These are phyloP conservation scores for Ophiostoma australiae DNA, from an alignment of 2,329 filamentous ascomycete species.

Conservation along the genomic window DNA sequence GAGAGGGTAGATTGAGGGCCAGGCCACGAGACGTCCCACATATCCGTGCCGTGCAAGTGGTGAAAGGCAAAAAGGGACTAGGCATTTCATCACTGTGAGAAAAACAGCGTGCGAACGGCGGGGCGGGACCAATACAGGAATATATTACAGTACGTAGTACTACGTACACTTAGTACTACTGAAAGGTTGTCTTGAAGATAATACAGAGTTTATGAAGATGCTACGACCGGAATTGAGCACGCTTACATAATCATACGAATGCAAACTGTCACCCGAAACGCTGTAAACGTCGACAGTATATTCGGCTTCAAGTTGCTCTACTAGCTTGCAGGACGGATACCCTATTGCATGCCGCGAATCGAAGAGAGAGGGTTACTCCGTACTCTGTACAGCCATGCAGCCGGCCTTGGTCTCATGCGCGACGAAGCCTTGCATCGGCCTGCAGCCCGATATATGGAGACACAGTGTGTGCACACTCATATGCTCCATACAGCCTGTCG, in stretches of 20 bases:
- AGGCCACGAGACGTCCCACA: background rate
- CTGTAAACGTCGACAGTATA: background rate
- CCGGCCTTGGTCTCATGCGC: background rate
- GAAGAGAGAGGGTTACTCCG: background rate
- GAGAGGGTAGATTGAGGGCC: background rate
- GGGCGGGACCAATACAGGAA: background rate
- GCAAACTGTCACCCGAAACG: too few relatives aligned
- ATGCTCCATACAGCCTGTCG: background rate
- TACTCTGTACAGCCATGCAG: background rate
- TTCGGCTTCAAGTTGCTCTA: background rate
- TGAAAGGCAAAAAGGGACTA: background rate
- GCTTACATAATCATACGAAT: background rate
- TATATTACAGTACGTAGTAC: background rate
- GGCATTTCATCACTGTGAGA: background rate
- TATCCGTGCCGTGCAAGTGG: slow-evolving; percentile 7
- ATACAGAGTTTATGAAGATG: background rate
- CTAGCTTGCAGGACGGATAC: background rate
- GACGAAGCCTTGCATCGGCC: background rate
- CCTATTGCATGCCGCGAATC: background rate
- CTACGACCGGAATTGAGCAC: background rate
- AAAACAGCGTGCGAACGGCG: background rate
- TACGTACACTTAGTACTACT: too few relatives aligned
- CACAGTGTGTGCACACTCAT: background rate
- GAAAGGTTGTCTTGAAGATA: background rate
- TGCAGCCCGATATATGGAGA: background rate